Base-by-base conservation (phyloP, 192 early-diverging fungal genomes). In the Coemansia sp. region DNA sequence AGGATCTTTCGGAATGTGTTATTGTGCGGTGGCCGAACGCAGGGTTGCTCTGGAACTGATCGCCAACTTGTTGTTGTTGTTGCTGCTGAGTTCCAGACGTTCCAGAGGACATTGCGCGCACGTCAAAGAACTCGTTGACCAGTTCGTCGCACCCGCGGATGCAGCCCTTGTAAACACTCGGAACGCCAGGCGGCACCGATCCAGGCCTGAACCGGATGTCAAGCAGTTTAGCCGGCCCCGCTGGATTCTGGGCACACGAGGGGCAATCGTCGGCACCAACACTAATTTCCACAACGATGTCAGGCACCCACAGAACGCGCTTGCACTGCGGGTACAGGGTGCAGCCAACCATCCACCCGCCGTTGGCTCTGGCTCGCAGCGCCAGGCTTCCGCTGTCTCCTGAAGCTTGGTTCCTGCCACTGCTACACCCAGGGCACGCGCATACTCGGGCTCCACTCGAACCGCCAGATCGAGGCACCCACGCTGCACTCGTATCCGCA, bases 261-360 rank as follows among this genome's bases (percentile, higher is more conserved):
- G 68, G 44, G 56, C 85, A 86, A 2, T 7, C 63, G 4, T 67
- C 73, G 16, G 53, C 17, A 8, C 68, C 44, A 7, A 67, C 75
- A 11, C 63, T 51, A 22, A 66, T 45, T 5, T 25, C 53, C 1
- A 62, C 46, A 2, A 80, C 69, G 11, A 55, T 32, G 42, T 71
- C 67, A 0, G 86, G 86, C 5, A 87, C 20, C 75, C 82, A 87
- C 6, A 86, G 50, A 10, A 66, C 49, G 10, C 56, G 62, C 20
- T 55, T 70, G 69, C 87, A 88, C 53, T 69, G 70, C 19, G 87
- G 87, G 46, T 77, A 88, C 22, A 68, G 38, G 6, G 42, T 54
- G 55, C 87, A 88, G 0, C 84, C 86, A 46, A 76, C 19, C 68
- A 85, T 69, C 71, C 72, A 81, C 1, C 69, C 56, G 12, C 63